Conservation (phyloP, 2,329 filamentous ascomycete genomes). For the Colletotrichum spinosum region DNA sequence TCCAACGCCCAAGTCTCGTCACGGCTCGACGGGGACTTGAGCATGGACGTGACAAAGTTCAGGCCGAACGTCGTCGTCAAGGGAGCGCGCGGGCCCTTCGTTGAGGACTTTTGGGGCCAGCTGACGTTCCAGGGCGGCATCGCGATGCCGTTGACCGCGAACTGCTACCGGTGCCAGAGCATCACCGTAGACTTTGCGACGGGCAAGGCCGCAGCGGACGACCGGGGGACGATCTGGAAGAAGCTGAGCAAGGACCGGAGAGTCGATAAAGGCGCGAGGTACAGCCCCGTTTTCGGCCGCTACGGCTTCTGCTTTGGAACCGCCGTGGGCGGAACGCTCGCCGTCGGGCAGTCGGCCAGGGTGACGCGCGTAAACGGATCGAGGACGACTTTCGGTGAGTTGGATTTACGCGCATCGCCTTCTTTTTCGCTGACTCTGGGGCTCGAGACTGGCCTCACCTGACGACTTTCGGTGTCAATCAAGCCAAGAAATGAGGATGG, state of each 20-base stretch:
- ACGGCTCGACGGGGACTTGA: slow-evolving; percentile 1
- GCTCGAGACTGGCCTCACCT: slow-evolving; percentile 11
- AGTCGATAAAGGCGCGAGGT: slow-evolving; percentile 18
- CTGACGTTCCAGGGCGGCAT: slow-evolving; percentile 9
- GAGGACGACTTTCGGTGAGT: slow-evolving; percentile 13
- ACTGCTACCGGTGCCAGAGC: slow-evolving; percentile 22
- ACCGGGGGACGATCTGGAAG: slow-evolving; percentile 20
- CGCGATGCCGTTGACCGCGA: slow-evolving; percentile 20
- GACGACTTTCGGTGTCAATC: not conserved
- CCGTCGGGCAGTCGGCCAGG: not conserved
- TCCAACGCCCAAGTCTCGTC: slow-evolving; percentile 70
- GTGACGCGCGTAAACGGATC: not conserved
- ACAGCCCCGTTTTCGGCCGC: slow-evolving; percentile 20
- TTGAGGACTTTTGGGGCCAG: slow-evolving; percentile 26
- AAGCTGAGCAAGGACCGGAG: slow-evolving; percentile 22
- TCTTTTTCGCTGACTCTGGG: no score
- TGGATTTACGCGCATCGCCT: not conserved
- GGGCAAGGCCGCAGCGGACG: slow-evolving; percentile 13
- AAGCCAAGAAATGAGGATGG: not conserved
- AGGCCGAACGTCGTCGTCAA: slow-evolving; percentile 24
- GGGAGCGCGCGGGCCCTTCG: slow-evolving; percentile 10
- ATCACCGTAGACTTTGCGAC: slow-evolving; percentile 23
- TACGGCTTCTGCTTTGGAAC: slow-evolving; percentile 20
- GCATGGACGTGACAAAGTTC: slow-evolving; percentile 15
- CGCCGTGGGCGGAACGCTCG: not conserved